Percentiles rank a stretch among this genome's conserved stretches.
phyloP scores from a whole-genome alignment of 208 protist species.

The Leptomonas pyrrhocoris region DNA sequence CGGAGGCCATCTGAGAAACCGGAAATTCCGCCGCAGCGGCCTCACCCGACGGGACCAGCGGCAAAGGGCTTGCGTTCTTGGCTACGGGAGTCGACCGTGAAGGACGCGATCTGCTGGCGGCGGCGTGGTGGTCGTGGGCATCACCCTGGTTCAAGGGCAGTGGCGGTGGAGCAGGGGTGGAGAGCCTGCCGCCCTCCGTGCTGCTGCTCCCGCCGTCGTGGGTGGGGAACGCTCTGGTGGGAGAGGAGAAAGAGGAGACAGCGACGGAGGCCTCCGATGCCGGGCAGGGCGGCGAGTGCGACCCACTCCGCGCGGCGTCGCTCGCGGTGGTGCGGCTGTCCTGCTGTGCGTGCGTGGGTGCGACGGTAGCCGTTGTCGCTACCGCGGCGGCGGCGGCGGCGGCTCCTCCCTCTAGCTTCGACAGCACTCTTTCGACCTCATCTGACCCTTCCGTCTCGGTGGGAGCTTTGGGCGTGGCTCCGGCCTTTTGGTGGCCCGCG shows the following conservation, averaged over 20 bases:
- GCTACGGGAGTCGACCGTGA: not conserved
- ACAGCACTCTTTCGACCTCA: not conserved
- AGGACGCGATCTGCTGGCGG: not conserved
- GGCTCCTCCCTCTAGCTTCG: no score
- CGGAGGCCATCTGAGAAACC: not conserved
- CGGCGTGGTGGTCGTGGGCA: not conserved
- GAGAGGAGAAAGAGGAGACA: no score
- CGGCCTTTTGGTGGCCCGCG: not conserved
- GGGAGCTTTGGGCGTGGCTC: not conserved
- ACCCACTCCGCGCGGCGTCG: constrained; percentile 2
- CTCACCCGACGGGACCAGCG: not conserved
- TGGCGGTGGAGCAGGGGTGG: constrained; percentile 5
- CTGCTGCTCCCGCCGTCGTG: not conserved
- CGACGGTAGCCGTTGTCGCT: not conserved
- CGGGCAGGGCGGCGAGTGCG: not conserved
- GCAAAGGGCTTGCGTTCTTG: not conserved
- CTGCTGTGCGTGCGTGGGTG: constrained; percentile 10
- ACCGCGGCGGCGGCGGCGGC: not conserved
- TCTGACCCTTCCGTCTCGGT: not conserved
- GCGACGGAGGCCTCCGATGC: not conserved
- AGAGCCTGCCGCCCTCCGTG: not conserved
- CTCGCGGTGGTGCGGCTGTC: constrained; percentile 14
- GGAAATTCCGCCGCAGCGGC: not conserved
- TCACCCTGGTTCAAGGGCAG: constrained; percentile 6
- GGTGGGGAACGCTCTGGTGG: not conserved